Evolutionary conservation across 179 eudicot species (phyloP), one percentile per base, ranked within the genome.

Genomic region (Camellia oleifera): DNA sequence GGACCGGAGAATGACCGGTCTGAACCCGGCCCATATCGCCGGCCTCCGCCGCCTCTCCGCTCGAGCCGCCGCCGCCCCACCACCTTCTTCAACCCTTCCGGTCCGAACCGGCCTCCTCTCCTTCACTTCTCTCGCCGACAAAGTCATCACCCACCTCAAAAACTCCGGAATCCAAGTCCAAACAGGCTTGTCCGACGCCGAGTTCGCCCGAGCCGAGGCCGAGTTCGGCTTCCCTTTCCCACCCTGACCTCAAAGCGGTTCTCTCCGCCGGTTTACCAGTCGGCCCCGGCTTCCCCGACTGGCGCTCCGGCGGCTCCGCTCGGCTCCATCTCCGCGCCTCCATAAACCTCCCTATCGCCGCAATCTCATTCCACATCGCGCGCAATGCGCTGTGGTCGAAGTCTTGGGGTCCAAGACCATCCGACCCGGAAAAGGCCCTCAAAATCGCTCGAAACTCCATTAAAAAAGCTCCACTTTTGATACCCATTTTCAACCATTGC

Each of bases 31-130:
- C 58, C 98, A 93, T 75, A 18, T 91, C 0, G 98, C 98, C 82
- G 98, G 98, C 4, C 94, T 95, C 65, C 97, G 98, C 66, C 98
- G 98, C 3, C 98, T 95, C 83, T 95, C 98, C 3, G 98, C 97
- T 26, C 87, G 98, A 0, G 98, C 98, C 68, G 91, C 96, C 72
- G 85, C 96, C 72, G 86, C 89, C 0, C 85, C 89, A 0, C 80
- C 89, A 2, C 87, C 93, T 0, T 79, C 92, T 2, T 84, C 93
- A 7, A 89, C 91, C 0, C 77, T 82, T 18, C 92, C 97, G 1
- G 60, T 88, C 65, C 92, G 92, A 14, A 85, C 82, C 85, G 79
- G 89, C 67, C 89, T 86, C 81, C 85, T 85, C 74, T 87, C 97
- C 58, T 94, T 93, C 88, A 64, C 92, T 42, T 83, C 97, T 57